Evolutionary conservation across 2,329 filamentous ascomycete species (phyloP), one percentile per base, ranked within the genome.

Genomic region (Aspergillus vadensis): DNA sequence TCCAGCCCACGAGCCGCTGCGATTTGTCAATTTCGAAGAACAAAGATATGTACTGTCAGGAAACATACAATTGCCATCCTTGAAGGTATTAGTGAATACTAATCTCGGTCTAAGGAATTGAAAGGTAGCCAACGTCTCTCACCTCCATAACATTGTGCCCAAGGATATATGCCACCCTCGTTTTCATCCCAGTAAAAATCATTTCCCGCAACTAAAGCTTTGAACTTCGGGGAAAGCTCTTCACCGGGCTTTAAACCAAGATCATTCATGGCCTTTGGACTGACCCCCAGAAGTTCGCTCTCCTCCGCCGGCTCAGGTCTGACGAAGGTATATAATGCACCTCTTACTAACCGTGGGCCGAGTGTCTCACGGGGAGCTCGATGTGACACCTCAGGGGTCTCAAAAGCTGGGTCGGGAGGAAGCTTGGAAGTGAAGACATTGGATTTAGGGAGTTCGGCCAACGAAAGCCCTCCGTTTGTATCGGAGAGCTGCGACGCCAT

Each of bases 101-200:
- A 6, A 8, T 17, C n/a, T 50, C 25, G 4, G 25, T 14, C 12
- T 10, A 12, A 19, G 21, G 32, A 6, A 7, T 30, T 50, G 4
- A 17, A 19, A 19, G 25, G 25, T 30, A 15, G 4, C 4, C 15
- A 14, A 50, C 30, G 25, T 27, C 15, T 27, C 70, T 65, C 66
- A 59, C 94, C 94, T 59, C 95, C 95, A 75, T 99, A 99, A 79
- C 95, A 98, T 78, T 99, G 95, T 32, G 95, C 93, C 95, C 95
- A 99, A 0, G 95, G 94, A 74, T 99, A 99, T 47, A 95, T 87
- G n/a, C 90, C 89, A 19, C 90, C 89, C 60, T 86, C 80, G 23
- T 87, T 83, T 60, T 89, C 85, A 65, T 92, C 85, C 53, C 92
- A 94, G 58, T 90, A 86, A 14, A 97, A 84, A 71, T 87, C 88